A percentile compares a stretch with the other conserved stretches of the same genome.
Evolutionary conservation across 495 filamentous ascomycete species (phyloP).

Genomic region (Aspergillus haitiensis): DNA sequence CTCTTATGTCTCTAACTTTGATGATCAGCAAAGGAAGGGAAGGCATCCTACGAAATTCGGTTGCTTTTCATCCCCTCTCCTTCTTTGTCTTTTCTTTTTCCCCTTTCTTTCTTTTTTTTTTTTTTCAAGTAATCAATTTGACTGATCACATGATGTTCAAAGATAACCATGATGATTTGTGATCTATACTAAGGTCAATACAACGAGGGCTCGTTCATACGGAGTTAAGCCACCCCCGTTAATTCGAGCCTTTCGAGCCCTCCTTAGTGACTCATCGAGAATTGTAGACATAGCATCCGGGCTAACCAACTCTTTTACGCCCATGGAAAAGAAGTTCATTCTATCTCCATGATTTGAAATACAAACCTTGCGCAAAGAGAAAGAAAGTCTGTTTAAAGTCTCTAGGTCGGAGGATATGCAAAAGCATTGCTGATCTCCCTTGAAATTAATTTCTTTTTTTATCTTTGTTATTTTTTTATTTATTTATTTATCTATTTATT

Average conservation of each 20-base stretch:
- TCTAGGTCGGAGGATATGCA: neutral
- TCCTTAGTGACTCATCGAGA: too few species aligned
- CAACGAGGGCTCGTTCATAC: neutral
- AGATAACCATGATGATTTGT: slow-evolving; percentile 4
- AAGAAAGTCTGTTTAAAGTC: neutral
- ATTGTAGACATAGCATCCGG: too few species aligned
- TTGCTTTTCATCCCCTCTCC: neutral
- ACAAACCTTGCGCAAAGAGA: neutral
- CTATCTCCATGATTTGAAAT: too few species aligned
- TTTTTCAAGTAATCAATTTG: neutral
- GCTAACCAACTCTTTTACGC: too few species aligned
- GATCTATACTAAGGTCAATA: neutral
- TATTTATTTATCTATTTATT: too few species aligned
- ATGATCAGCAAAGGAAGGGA: too few species aligned
- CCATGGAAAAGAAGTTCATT: too few species aligned
- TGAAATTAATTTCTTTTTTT: neutral
- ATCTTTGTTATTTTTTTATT: too few species aligned
- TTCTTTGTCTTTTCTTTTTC: neutral
- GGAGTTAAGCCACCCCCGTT: neutral
- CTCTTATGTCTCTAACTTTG: too few species aligned
- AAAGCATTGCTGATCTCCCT: slow-evolving; percentile 2
- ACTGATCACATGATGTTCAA: neutral
- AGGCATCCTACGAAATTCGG: too few species aligned
- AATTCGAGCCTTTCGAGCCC: too few species aligned
- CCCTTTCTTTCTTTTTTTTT: neutral